Percentiles rank a stretch among this genome's conserved stretches.
Conservation (phyloP, 2,329 filamentous ascomycete species). For the Chaetomiaceae sp. region DNA sequence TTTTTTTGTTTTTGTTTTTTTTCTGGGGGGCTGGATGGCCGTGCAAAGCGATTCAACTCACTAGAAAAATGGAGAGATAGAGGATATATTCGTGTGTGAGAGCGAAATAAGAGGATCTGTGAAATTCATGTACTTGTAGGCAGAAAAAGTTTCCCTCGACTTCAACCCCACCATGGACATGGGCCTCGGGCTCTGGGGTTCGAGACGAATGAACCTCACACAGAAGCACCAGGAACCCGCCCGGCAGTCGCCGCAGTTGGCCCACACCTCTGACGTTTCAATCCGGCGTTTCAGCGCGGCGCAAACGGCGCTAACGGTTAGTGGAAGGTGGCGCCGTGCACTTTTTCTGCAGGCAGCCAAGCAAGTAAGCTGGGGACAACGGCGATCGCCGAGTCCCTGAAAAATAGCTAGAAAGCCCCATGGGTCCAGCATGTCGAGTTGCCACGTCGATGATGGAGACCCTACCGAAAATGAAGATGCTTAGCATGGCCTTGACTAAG, state of each 20-base stretch:
- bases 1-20: too few species aligned
- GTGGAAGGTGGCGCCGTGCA: conserved; percentile 7
- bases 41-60: neutral
- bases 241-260: neutral
- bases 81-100: neutral
- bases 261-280: neutral
- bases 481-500: too few species aligned
- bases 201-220: neutral
- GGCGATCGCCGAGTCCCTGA: neutral
- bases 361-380: too few species aligned
- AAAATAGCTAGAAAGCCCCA: too few species aligned
- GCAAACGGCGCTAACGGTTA: conserved; percentile 8
- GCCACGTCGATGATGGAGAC: too few species aligned
- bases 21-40: too few species aligned
- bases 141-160: conserved; percentile 10
- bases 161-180: conserved; percentile 6
- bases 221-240: conserved; percentile 11
- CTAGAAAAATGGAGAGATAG: neutral
- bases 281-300: neutral
- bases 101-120: neutral
- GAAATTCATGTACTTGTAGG: neutral
- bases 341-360: neutral
- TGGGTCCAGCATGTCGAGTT: too few species aligned
- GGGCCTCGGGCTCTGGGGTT: neutral
- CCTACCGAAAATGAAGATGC: too few species aligned